Evolutionary conservation across 2,329 filamentous ascomycete species (phyloP).

Genomic region (Paraphaeosphaeria sporulosa): DNA sequence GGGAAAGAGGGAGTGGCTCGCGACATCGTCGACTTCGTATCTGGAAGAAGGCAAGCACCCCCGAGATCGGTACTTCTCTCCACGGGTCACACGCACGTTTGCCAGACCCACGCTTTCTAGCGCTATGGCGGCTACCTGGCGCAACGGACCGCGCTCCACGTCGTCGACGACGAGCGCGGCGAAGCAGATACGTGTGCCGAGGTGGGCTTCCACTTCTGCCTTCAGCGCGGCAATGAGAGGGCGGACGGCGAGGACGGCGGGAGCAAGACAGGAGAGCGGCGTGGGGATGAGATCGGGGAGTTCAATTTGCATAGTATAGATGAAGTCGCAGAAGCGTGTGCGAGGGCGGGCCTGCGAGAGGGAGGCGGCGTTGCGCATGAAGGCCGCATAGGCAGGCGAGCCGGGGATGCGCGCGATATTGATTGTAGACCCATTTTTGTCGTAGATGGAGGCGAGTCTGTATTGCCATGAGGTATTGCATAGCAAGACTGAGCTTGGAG

Average conservation of each 20-base stretch:
- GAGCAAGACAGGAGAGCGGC: neutral
- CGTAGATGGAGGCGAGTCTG: neutral
- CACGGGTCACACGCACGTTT: neutral
- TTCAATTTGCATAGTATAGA: neutral
- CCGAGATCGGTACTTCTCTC: too few species aligned
- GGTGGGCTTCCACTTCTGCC: neutral
- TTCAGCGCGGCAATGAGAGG: neutral
- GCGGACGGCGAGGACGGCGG: neutral
- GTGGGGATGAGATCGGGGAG: neutral
- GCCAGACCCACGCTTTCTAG: neutral
- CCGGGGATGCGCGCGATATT: constrained; percentile 17
- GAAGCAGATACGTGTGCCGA: neutral
- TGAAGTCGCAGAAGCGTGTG: neutral
- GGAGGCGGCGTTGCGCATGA: constrained; percentile 9
- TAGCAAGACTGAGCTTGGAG: too few species aligned
- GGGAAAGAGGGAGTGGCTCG: too few species aligned
- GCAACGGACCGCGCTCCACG: neutral
- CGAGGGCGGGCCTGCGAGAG: neutral
- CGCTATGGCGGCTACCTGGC: neutral
- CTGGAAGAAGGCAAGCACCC: too few species aligned
- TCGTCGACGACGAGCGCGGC: neutral
- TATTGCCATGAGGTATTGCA: neutral
- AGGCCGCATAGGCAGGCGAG: constrained; percentile 16
- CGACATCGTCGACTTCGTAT: too few species aligned
- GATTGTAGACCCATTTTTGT: constrained; percentile 16